A percentile compares a stretch with the other conserved stretches of the same genome.
These are phyloP conservation scores for Ambrosiella cleistominuta DNA, from an alignment of 2,329 filamentous ascomycete genomes.

Conservation along the genomic window DNA sequence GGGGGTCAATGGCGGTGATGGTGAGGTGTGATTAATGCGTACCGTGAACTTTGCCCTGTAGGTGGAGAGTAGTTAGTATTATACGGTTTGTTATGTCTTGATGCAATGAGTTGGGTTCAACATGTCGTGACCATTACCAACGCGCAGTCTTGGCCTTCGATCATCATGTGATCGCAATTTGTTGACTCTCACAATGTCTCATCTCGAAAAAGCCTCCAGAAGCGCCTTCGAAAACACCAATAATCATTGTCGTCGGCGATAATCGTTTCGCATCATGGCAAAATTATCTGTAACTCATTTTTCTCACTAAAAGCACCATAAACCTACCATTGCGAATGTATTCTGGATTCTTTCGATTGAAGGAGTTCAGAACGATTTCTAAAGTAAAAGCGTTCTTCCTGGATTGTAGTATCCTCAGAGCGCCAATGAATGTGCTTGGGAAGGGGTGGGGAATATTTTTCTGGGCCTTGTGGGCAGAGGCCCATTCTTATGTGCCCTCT, in stretches of 20 bases:
- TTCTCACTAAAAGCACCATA: not conserved
- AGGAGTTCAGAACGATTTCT: not conserved
- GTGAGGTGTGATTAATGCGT: not conserved
- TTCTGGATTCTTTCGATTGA: not conserved
- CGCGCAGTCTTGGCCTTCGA: not conserved
- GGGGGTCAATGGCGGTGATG: not conserved
- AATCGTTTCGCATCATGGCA: not conserved
- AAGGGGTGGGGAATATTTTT: not conserved
- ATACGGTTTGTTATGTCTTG: not conserved
- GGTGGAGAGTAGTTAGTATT: constrained; percentile 6
- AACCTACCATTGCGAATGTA: constrained; percentile 5
- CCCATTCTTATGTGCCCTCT: not conserved
- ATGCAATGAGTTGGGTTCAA: too few relatives aligned
- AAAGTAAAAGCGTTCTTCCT: not conserved
- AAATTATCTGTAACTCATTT: not conserved
- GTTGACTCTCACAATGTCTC: not conserved
- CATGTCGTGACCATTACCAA: not conserved
- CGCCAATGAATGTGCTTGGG: not conserved
- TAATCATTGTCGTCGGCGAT: not conserved
- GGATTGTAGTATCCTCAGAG: not conserved
- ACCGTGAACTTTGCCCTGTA: constrained; percentile 15
- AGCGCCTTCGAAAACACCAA: not conserved
- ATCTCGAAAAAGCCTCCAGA: not conserved
- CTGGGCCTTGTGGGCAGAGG: not conserved
- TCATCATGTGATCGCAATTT: not conserved